Evolutionary conservation across 768 basidiomycete genomes (phyloP).

Genomic region (Boletus rubroflammeus): DNA sequence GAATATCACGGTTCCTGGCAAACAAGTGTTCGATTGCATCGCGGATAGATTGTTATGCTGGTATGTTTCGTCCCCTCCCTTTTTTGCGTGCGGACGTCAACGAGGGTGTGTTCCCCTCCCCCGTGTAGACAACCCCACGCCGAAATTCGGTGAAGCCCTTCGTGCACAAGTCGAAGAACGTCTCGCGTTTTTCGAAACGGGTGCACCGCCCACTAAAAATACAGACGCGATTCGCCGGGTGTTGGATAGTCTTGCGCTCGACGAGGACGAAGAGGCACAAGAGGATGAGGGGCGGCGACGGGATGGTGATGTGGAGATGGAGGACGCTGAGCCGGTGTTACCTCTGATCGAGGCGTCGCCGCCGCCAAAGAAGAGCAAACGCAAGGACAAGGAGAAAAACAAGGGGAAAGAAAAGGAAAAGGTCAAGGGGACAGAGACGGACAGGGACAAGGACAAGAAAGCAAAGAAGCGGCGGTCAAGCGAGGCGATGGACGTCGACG

Average conservation of each 20-base stretch:
- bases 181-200: slow-evolving; percentile 90
- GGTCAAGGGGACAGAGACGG: neutral
- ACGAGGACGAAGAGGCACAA: slow-evolving; percentile 44
- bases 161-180: slow-evolving; percentile 94
- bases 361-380: slow-evolving; percentile 60
- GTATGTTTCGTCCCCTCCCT: slow-evolving; percentile 36
- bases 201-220: slow-evolving; percentile 84
- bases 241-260: slow-evolving; percentile 69
- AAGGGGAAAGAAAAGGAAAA: slow-evolving; percentile 10
- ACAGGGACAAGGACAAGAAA: neutral
- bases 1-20: slow-evolving; percentile 97
- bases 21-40: slow-evolving; percentile 99
- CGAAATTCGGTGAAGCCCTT: slow-evolving; percentile 94
- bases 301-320: slow-evolving; percentile 42
- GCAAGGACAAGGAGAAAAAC: slow-evolving; percentile 33
- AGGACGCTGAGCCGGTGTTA: slow-evolving; percentile 41
- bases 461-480: slow-evolving; percentile 63
- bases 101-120: neutral
- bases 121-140: slow-evolving; percentile 69
- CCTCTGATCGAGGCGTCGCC: slow-evolving; percentile 57
- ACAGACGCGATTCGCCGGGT: slow-evolving; percentile 91
- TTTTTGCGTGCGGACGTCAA: neutral
- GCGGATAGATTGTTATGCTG: slow-evolving; percentile 92
- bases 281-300: slow-evolving; percentile 31
- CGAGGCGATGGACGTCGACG: slow-evolving; percentile 64